Evolutionary conservation across 2,329 filamentous ascomycete genomes (phyloP), one percentile per base, ranked within the genome.

Genomic region (Neophaeococcomyces mojaviensis): DNA sequence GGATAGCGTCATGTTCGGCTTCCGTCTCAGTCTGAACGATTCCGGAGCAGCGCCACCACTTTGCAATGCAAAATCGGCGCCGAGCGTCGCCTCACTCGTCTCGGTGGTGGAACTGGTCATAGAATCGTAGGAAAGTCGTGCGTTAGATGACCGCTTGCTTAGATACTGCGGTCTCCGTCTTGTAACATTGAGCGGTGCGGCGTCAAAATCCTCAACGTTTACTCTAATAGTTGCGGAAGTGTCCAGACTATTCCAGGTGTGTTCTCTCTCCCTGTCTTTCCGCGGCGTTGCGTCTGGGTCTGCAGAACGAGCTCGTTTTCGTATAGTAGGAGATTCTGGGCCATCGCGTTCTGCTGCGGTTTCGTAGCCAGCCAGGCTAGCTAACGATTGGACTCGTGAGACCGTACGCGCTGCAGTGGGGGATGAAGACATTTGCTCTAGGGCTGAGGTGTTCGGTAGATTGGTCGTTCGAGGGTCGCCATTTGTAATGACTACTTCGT

Each of bases 31-130:
- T 31, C 53, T 55, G 31, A 50, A 49, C 30, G 58, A 59, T 19
- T 58, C 70, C 1, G 86, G 80, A 3, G 79, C 71, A 10, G 86
- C 84, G 20, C 88, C 86, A 15, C 86, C 88, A 2, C 86, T 86
- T 58, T 94, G 86, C 30, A 94, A 69, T 19, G 86, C 85, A 64
- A 84, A 92, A 62, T 95, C 88, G 7, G 81, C 79, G 5, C 84
- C 83, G 15, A 87, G 69, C 4, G 85, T 88, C 3, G 75, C 76
- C 53, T 94, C 88, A 59, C 82, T 90, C 7, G 69, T 71, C 50
- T 86, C 82, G 30, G 71, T 76, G 35, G 74, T 78, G 19, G 64
- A 67, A 43, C 73, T 74, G 5, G 72, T 69, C 35, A 72, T 60
- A 0, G 77, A 79, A 2, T 78, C 79, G 12, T 70, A 67, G 2